phyloP scores from a whole-genome alignment of 2,329 filamentous ascomycete species.

The Aspergillus neoniger region DNA sequence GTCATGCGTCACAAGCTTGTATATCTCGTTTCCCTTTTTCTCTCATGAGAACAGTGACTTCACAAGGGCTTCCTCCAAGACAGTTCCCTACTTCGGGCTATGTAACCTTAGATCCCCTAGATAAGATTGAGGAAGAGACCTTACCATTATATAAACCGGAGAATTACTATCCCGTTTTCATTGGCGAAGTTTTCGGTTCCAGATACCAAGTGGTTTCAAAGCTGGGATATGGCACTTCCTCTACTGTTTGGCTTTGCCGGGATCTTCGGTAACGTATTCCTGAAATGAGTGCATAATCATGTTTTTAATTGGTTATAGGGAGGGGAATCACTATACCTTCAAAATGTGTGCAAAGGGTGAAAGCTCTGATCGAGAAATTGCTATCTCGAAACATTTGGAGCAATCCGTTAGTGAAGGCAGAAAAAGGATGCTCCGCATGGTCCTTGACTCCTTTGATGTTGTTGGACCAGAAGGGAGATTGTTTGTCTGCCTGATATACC shows the following conservation, averaged over 20 bases:
- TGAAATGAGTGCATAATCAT: background rate
- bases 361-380: conserved; percentile 17
- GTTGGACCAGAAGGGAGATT: conserved; percentile 19
- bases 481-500: conserved; percentile 29
- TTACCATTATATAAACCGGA: conserved; percentile 15
- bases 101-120: conserved; percentile 9
- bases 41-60: conserved; percentile 3
- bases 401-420: conserved; percentile 17
- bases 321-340: conserved; percentile 5
- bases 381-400: conserved; percentile 25
- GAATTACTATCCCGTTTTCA: conserved; percentile 18
- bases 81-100: conserved; percentile 15
- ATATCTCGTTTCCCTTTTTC: background rate
- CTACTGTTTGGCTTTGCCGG: conserved; percentile 27
- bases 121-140: conserved; percentile 18
- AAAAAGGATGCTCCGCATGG: conserved; percentile 23
- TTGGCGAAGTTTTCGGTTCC: conserved; percentile 18
- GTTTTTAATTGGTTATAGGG: conserved; percentile 6
- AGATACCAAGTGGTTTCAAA: conserved; percentile 26
- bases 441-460: conserved; percentile 34
- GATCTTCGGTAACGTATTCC: conserved; percentile 19
- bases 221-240: conserved; percentile 26
- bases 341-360: conserved; percentile 18
- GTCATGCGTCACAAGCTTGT: background rate
- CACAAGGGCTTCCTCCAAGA: conserved; percentile 6